Conservation (phyloP, 2,329 filamentous ascomycete genomes). For the Hymenoscyphus fraxineus region DNA sequence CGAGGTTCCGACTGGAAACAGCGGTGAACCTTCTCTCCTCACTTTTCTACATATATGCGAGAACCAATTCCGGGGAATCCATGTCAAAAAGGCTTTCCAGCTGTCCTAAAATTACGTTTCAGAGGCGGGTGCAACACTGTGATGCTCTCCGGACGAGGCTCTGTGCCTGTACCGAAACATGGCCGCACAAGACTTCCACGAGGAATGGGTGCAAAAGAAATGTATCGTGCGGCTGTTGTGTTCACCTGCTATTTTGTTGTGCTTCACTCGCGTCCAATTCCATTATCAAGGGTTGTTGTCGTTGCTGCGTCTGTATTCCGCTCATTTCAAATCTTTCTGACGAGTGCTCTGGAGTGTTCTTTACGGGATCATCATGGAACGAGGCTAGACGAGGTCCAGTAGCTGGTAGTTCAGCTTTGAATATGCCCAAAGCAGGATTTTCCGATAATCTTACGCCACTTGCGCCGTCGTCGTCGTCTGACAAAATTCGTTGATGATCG, state of each 20-base stretch:
- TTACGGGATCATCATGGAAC: neutral
- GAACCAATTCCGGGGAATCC: neutral
- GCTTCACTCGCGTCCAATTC: conserved; percentile 5
- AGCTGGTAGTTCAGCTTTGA: conserved; percentile 2
- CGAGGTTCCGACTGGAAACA: conserved; percentile 6
- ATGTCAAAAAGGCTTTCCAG: neutral
- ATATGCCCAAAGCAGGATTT: neutral
- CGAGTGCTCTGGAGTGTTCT: neutral
- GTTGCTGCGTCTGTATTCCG: neutral
- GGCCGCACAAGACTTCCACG: conserved; percentile 6
- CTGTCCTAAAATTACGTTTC: neutral
- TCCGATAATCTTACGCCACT: neutral
- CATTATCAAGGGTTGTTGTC: neutral
- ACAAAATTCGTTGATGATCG: neutral
- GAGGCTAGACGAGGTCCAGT: neutral
- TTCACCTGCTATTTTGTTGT: neutral
- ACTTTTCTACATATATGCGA: neutral
- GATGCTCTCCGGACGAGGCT: conserved; percentile 4
- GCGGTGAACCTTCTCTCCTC: conserved; percentile 9
- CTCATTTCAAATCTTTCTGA: conserved; percentile 6
- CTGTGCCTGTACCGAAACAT: neutral
- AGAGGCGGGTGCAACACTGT: neutral
- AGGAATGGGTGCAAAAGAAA: conserved; percentile 1
- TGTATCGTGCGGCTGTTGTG: conserved; percentile 1
- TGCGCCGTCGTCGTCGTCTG: neutral